These are phyloP conservation scores for Fusarium irregulare DNA, from an alignment of 2,329 filamentous ascomycete species.

Conservation along the genomic window DNA sequence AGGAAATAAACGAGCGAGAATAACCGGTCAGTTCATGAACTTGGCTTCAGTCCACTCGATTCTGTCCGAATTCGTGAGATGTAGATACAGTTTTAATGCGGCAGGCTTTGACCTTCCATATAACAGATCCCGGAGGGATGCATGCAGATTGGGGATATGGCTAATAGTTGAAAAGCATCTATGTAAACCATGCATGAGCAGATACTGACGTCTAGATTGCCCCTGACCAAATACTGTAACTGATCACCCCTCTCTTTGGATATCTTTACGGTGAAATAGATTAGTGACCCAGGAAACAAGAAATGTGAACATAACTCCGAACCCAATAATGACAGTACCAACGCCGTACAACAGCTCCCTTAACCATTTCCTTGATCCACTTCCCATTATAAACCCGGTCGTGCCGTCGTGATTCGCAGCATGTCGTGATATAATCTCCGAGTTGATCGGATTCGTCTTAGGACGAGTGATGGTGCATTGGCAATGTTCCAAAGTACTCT, in stretches of 20 bases:
- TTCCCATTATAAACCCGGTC: neutral
- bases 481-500: conserved; percentile 36
- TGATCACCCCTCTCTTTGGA: neutral
- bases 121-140: neutral
- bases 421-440: neutral
- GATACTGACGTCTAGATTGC: conserved; percentile 6
- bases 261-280: conserved; percentile 15
- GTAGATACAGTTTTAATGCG: neutral
- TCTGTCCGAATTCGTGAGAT: neutral
- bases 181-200: neutral
- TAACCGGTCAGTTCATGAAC: neutral
- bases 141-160: neutral
- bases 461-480: conserved; percentile 5
- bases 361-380: neutral
- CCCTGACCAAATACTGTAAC: neutral
- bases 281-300: neutral
- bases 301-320: conserved; percentile 6
- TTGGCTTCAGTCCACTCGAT: neutral
- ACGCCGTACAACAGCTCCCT: conserved; percentile 25
- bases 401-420: neutral
- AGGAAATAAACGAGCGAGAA: neutral
- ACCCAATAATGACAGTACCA: conserved; percentile 22
- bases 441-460: neutral
- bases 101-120: neutral
- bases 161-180: conserved; percentile 12